phyloP scores from a whole-genome alignment of 23 red algal species.

The Agarophyton chilense region DNA sequence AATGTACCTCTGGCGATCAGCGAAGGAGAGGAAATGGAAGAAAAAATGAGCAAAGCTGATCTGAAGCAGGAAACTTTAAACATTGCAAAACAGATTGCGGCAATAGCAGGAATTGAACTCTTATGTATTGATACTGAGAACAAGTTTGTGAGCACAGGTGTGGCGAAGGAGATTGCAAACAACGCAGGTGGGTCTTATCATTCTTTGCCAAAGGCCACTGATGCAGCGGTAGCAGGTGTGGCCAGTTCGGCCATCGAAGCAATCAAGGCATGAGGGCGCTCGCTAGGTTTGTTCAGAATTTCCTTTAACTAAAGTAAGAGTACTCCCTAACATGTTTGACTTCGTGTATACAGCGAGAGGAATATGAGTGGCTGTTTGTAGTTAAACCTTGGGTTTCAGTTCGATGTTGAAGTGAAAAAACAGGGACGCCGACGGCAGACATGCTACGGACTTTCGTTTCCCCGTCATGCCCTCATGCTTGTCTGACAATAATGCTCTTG shows the following conservation, averaged over 20 bases:
- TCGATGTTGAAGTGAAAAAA: no score
- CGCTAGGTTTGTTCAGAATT: background rate
- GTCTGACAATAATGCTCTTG: no score
- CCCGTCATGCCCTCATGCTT: no score
- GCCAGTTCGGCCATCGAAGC: conserved; percentile 85
- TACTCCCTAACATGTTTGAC: background rate
- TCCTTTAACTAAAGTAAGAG: background rate
- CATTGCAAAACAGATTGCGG: conserved; percentile 80
- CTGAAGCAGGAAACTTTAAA: conserved; percentile 95
- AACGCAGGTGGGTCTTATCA: conserved; percentile 90
- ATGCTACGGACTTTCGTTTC: no score
- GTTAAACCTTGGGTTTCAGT: no score
- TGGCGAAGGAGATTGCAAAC: conserved; percentile 95
- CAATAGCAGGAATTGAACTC: conserved; percentile 70
- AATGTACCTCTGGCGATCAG: conserved; percentile 88
- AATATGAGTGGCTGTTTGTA: no score
- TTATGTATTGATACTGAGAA: conserved; percentile 99
- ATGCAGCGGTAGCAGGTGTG: conserved; percentile 87
- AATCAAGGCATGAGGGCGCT: conserved; percentile 30
- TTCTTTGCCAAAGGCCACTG: conserved; percentile 93
- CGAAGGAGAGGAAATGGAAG: conserved; percentile 80
- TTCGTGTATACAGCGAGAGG: background rate
- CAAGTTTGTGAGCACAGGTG: conserved; percentile 97
- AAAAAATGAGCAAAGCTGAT: conserved; percentile 95
- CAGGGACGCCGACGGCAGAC: no score